phyloP scores from a whole-genome alignment of 768 basidiomycete species.

The Mycena vulgaris region DNA sequence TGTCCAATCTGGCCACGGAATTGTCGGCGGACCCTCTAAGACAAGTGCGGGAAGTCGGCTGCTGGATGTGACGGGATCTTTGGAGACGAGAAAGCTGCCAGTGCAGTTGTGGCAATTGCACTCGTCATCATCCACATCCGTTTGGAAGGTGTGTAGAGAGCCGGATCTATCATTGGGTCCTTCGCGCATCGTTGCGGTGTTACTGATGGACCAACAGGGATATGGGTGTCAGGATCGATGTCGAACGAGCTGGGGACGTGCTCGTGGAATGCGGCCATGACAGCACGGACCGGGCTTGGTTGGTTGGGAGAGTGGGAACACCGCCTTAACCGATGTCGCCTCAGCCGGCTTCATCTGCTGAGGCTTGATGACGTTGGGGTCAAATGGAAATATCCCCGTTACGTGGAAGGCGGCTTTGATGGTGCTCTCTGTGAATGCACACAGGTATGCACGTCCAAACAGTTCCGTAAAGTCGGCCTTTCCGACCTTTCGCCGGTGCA shows the following conservation, averaged over 20 bases:
- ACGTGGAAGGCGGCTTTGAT: too few species aligned
- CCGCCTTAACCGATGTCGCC: constrained; percentile 34
- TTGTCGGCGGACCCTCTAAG: too few species aligned
- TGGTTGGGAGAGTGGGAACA: constrained; percentile 31
- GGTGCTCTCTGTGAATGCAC: too few species aligned
- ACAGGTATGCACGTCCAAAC: constrained; percentile 39
- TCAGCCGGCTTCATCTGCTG: constrained; percentile 45
- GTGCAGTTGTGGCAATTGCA: neutral
- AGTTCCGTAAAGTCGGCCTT: constrained; percentile 48
- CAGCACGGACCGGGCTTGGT: constrained; percentile 31
- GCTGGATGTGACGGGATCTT: too few species aligned
- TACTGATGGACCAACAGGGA: too few species aligned
- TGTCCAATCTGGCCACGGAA: neutral
- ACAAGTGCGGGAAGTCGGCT: too few species aligned
- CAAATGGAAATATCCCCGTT: too few species aligned
- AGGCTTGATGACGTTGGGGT: constrained; percentile 41
- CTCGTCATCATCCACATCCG: too few species aligned
- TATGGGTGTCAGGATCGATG: neutral
- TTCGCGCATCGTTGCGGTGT: neutral
- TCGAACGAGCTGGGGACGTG: neutral
- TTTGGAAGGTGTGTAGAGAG: too few species aligned
- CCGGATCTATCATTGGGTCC: constrained; percentile 1
- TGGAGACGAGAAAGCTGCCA: too few species aligned
- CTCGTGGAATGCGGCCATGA: constrained; percentile 32
- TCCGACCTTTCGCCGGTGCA: constrained; percentile 36